Evolutionary conservation across 345 rosid genomes (phyloP).

Genomic region (Anastatica hierochuntica): DNA sequence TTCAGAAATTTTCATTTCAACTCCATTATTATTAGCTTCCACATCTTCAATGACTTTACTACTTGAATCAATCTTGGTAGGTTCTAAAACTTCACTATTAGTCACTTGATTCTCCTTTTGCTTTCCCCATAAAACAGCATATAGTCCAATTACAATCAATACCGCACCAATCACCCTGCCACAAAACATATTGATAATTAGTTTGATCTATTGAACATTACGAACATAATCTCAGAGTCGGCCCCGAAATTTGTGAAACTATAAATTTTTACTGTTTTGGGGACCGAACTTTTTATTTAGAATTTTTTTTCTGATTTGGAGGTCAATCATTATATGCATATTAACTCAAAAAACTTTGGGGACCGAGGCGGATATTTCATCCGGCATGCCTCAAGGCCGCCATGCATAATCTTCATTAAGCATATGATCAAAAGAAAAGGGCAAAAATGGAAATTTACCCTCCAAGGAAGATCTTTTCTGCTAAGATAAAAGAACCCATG

Average conservation of each 20-base stretch:
- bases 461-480: slow-evolving; percentile 38
- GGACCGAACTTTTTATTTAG: no score
- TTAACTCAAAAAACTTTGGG: no score
- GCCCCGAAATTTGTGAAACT: no score
- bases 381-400: no score
- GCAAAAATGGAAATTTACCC: slow-evolving; percentile 29
- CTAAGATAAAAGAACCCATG: slow-evolving; percentile 46
- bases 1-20: background rate
- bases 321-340: no score
- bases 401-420: no score
- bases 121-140: slow-evolving; percentile 73
- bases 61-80: background rate
- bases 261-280: no score
- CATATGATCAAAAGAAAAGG: background rate
- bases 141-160: slow-evolving; percentile 53
- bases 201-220: background rate
- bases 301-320: no score
- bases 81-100: slow-evolving; percentile 2
- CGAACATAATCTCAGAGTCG: no score
- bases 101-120: slow-evolving; percentile 36
- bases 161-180: slow-evolving; percentile 48
- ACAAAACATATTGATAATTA: background rate
- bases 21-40: slow-evolving; percentile 14
- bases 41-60: slow-evolving; percentile 7
- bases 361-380: no score